Evolutionary conservation across 177 flowering plant genomes (phyloP).

Genomic region (Vitis hybrid): DNA sequence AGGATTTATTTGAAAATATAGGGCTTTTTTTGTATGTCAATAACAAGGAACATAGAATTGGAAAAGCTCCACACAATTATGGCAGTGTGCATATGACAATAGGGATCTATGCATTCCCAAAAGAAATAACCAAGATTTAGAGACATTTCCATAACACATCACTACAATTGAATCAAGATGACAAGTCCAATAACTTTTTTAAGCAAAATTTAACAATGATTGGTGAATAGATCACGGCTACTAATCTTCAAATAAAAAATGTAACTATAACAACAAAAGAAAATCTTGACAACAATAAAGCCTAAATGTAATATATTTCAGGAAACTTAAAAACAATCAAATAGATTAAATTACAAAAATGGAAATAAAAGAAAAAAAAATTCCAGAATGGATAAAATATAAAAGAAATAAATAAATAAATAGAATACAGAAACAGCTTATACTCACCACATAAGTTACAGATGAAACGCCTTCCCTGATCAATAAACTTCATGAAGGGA

Average conservation of each 20-base stretch:
- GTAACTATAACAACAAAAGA: not conserved
- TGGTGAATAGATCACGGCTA: no score
- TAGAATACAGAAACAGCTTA: not conserved
- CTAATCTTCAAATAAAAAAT: not conserved
- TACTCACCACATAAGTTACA: conserved; percentile 93
- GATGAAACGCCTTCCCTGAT: conserved; percentile 87
- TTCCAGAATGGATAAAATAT: not conserved
- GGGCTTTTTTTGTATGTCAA: no score
- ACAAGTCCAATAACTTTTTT: not conserved
- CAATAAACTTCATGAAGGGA: conserved; percentile 94
- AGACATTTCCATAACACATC: not conserved
- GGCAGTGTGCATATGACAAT: not conserved
- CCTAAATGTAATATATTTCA: not conserved
- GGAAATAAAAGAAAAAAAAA: not conserved
- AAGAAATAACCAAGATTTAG: not conserved
- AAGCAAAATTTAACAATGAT: not conserved
- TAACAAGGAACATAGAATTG: no score
- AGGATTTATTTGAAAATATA: not conserved
- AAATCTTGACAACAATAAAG: not conserved
- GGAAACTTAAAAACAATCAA: conserved; percentile 1
- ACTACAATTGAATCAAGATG: not conserved
- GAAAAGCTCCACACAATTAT: no score
- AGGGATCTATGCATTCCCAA: not conserved
- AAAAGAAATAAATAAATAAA: not conserved
- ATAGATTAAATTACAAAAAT: not conserved